Base-by-base conservation (phyloP, 805 yeast species). In the Torulaspora maleeae region DNA sequence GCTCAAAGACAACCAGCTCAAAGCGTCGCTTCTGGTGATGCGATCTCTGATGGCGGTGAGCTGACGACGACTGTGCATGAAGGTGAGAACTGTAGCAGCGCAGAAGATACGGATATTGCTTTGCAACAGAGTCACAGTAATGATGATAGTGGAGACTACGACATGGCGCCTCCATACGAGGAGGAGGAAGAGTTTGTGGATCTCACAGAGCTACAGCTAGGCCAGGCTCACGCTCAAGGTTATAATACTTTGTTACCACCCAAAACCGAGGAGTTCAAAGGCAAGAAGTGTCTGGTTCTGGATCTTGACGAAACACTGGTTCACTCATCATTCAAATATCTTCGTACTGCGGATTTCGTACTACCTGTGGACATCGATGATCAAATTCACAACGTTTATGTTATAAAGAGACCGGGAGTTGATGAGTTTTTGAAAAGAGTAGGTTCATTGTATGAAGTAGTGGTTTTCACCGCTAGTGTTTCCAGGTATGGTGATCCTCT, bases 301-400 rank as follows among this genome's bases (percentile, higher is more conserved):
- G 99, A 93, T 67, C 71, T 93, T 52, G 99, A 93, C 67, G 99
- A 93, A 67, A 93, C 99, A 2, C 76, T 93, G 48, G 99, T 93
- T 27, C 99, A 93, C 66, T 86, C 96, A 1, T 83, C 95, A 5
- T 93, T 93, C 73, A 90, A 91, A 66, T 88, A 83, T 64, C 76
- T 93, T 46, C 79, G 95, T 48, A 84, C 89, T 36, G 95, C 96
- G 1, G 99, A 93, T 68, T 93, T 93, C 68, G 95, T 95, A 38
- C 87, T 93, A 40, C 98, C 99, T 12, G 99, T 93, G 43, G 98
- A 91, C 64, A 91, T 93, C 51, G 98, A 93, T 58, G 83, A 83
- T 57, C 91, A 86, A 63, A 75, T 82, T 27, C 98, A 93, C 66
- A 91, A 87, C 59, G 99, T 93, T 36, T 93, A 89, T 63, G 99